A percentile compares a stretch with the other conserved stretches of the same genome.
Evolutionary conservation across 106 monocot species (phyloP).

Genomic region (Dioscorea zingiberensis): DNA sequence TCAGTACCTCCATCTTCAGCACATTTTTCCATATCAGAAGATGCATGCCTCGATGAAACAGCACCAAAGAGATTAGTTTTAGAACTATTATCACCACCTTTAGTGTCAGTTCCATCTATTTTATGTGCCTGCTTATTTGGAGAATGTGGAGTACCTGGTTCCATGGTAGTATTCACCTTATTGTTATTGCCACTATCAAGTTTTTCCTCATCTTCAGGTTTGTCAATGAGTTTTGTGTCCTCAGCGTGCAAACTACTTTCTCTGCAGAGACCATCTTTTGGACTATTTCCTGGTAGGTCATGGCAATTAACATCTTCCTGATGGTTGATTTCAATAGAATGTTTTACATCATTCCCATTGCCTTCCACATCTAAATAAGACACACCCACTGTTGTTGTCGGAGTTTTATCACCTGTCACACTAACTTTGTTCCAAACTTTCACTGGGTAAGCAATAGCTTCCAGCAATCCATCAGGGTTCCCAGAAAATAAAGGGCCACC

Average conservation of each 20-base stretch:
- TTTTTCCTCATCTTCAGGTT: conserved; percentile 7
- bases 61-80: too few relatives aligned
- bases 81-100: background rate
- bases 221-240: background rate
- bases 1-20: conserved; percentile 13
- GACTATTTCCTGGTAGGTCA: conserved; percentile 1
- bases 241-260: background rate
- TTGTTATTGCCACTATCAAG: conserved; percentile 6
- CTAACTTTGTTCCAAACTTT: conserved; percentile 24
- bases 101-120: background rate
- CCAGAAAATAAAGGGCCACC: conserved; percentile 17
- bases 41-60: background rate
- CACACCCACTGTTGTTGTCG: background rate
- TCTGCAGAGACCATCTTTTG: conserved; percentile 1
- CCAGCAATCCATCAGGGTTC: conserved; percentile 58
- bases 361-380: conserved; percentile 9
- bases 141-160: conserved; percentile 1
- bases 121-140: conserved; percentile 3
- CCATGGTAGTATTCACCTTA: background rate
- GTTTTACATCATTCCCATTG: background rate
- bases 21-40: background rate
- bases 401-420: background rate
- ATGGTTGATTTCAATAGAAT: conserved; percentile 2
- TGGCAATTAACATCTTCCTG: background rate
- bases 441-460: conserved; percentile 42